These are phyloP conservation scores for Alternaria sp. DNA, from an alignment of 2,329 filamentous ascomycete species.

Conservation along the genomic window DNA sequence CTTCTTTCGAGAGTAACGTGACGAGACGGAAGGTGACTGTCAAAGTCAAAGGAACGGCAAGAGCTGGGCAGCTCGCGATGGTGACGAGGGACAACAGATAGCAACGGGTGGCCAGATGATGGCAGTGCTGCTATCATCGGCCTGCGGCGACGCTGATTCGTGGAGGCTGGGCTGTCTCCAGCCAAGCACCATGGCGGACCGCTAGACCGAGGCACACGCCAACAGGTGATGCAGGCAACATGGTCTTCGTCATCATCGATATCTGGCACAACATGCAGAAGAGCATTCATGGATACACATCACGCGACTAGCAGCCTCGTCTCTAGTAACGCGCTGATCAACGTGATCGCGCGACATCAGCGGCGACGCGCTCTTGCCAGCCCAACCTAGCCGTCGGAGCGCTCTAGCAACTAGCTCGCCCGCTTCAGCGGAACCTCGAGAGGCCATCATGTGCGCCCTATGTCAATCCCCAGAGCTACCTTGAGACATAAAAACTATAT, in stretches of 20 bases:
- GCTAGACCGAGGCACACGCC: slow-evolving; percentile 23
- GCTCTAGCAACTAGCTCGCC: slow-evolving; percentile 7
- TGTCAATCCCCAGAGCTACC: slow-evolving; percentile 15
- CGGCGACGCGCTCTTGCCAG: background rate
- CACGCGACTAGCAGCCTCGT: background rate
- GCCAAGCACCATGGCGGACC: slow-evolving; percentile 21
- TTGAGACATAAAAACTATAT: background rate
- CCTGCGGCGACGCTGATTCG: slow-evolving; percentile 25
- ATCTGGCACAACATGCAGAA: background rate
- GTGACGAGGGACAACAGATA: background rate
- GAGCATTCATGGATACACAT: background rate
- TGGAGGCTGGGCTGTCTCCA: slow-evolving; percentile 24
- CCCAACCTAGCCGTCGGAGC: slow-evolving; percentile 1
- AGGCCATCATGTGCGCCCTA: slow-evolving; percentile 16
- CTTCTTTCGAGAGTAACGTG: background rate
- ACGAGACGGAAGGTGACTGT: background rate
- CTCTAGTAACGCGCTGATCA: background rate
- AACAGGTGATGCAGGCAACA: background rate
- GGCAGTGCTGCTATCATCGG: slow-evolving; percentile 29
- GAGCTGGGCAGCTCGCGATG: slow-evolving; percentile 21
- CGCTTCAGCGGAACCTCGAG: slow-evolving; percentile 13
- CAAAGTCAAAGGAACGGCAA: slow-evolving; percentile 18
- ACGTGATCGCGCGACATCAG: background rate
- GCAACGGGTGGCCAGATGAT: slow-evolving; percentile 20
- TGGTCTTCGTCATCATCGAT: slow-evolving; percentile 9